Evolutionary conservation across 768 basidiomycete species (phyloP), one percentile per base, ranked within the genome.

Genomic region (Psilocybe azurescens): DNA sequence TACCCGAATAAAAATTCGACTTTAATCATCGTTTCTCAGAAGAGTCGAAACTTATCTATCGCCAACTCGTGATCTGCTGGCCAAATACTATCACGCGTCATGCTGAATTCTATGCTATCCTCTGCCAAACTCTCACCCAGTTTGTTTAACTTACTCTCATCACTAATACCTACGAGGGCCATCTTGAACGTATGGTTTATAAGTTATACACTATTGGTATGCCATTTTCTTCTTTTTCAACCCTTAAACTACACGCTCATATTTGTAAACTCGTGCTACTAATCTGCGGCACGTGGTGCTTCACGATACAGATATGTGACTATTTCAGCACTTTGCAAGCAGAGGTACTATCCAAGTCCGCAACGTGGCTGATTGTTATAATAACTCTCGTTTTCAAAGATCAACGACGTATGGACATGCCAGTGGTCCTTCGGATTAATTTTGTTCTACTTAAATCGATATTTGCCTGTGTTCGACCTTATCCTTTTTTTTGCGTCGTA

Each of bases 381-480:
- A 10, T 38, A 14, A 50, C 11, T 13, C n/a, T 29, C n/a, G 51
- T n/a, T 9, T 30, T 47, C 20, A 44, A 14, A 62, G 61, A 33
- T 62, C 30, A 16, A 58, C 28, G 44, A 62, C 41, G 50, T 62
- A 24, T 62, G 56, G 61, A 16, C 56, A 38, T 59, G 39, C 38
- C 58, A 33, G 10, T 59, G 58, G 58, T 44, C 56, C 3, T 33
- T 58, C 10, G 61, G 61, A 33, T 28, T 58, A 18, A 33, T 49
- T 24, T 39, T 62, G n/a, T 62, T 62, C 52, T 58, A 58, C 33
- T 41, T 62, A 7, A 62, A 62, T 58, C 56, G 61, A 14, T 58
- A 62, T 44, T 41, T 58, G 5, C 61, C 61, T 5, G 24, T 62
- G 3, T 2, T 62, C 7, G 61, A 62, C 14, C 44, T 62, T 46